Evolutionary conservation across 108 stramenopile genomes (phyloP), one percentile per base, ranked within the genome.

Genomic region (Fragilaria radians): DNA sequence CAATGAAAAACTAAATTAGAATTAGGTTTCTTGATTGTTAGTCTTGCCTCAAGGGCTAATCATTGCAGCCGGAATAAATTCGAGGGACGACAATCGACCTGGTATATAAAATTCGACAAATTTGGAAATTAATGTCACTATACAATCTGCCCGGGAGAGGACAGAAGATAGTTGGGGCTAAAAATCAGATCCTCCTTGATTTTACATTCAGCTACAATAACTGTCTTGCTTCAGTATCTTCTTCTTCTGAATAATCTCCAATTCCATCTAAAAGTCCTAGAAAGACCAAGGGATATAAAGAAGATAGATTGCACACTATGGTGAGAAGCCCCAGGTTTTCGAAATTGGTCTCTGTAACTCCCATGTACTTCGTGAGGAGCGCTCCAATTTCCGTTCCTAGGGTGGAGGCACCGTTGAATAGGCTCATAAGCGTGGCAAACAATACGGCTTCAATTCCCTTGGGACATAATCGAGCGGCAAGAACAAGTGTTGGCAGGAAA

Each of bases 351-450:
- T 89, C 91, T 22, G 91, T 93, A 27, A 97, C 85, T 9, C 90
- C 89, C 31, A 96, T 64, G 7, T 58, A 4, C 45, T 87, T 89
- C 26, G 96, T 97, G 52, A 97, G 70, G 0, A 69, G 59, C 1
- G 94, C 94, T 5, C 96, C 95, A 7, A 95, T 50, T 62, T 97
- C 96, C 9, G 86, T 89, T 5, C 95, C 93, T 4, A 96, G 63
- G 14, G 89, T 82, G 1, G 77, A 83, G 2, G 91, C 94, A 11
- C 85, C 91, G 68, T 97, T 97, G 64, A 86, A 95, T 31, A 96
- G 89, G 14, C 80, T 82, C 96, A 97, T 97, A 51, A 97, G 70
- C 22, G 88, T 83, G 19, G 91, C 93, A 80, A 97, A 97, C 19
- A 97, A 55, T 0, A 95, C 93, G 18, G 95, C 95, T 70, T 97